Evolutionary conservation across 2,329 filamentous ascomycete genomes (phyloP).

Genomic region (Bipolaris victoriae): DNA sequence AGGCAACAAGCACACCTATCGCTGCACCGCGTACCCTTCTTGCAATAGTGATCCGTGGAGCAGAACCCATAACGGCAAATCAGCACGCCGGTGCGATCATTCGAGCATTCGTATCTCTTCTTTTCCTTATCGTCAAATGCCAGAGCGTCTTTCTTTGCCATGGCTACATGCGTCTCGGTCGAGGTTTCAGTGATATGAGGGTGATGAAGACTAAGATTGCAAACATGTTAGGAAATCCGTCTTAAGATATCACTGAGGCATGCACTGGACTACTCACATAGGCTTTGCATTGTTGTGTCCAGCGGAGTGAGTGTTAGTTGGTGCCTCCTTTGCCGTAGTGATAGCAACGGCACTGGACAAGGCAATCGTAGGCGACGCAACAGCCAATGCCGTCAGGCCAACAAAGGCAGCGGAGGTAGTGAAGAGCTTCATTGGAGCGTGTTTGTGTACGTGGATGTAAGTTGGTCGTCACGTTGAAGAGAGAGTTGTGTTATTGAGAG

Average conservation of each 20-base stretch:
- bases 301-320: no score
- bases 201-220: no score
- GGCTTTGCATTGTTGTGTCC: no score
- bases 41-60: conserved; percentile 18
- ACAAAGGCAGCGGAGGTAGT: conserved; percentile 2
- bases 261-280: not conserved
- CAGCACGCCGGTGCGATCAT: conserved; percentile 14
- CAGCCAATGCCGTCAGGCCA: conserved; percentile 9
- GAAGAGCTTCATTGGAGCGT: conserved; percentile 15
- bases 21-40: conserved; percentile 10
- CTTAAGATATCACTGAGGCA: no score
- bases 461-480: not conserved
- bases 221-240: no score
- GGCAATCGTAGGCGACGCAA: not conserved
- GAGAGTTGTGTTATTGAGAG: not conserved
- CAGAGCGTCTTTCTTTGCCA: not conserved
- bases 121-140: not conserved
- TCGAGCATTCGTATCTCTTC: conserved; percentile 12
- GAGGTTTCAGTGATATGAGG: no score
- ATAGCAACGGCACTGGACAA: not conserved
- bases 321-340: not conserved
- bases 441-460: not conserved
- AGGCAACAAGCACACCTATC: conserved; percentile 22
- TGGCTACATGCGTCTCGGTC: no score
- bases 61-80: conserved; percentile 23